Evolutionary conservation across 192 early-diverging fungal species (phyloP).

Genomic region (Irineochytrium annulatum): DNA sequence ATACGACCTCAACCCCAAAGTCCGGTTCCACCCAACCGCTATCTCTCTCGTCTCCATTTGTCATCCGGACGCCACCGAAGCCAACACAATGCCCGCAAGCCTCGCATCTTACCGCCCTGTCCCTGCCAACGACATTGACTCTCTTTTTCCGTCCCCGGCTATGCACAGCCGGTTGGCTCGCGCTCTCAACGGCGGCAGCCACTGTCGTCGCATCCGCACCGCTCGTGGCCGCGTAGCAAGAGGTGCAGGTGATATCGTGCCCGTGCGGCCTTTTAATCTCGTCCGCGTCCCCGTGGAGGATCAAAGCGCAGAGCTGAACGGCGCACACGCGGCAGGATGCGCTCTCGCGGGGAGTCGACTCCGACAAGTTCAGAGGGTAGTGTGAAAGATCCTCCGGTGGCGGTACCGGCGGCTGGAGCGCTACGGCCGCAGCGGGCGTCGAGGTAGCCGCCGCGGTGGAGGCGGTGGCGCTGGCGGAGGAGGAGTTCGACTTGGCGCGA

Average conservation of each 20-base stretch:
- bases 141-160: slow-evolving; percentile 2
- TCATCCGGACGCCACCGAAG: not conserved
- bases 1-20: slow-evolving; percentile 38
- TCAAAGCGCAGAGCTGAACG: not conserved
- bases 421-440: not conserved
- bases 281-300: not conserved
- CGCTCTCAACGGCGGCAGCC: not conserved
- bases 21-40: slow-evolving; percentile 6
- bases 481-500: no score
- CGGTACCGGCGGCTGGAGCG: not conserved
- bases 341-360: not conserved
- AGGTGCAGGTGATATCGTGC: not conserved
- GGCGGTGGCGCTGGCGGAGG: not conserved
- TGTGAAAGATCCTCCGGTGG: not conserved
- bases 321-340: not conserved
- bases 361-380: not conserved
- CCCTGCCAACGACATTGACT: not conserved
- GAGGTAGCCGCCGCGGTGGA: not conserved
- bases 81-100: slow-evolving; percentile 2
- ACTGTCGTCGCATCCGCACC: not conserved
- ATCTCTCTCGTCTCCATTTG: not conserved
- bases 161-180: not conserved
- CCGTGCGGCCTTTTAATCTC: not conserved
- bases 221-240: not conserved
- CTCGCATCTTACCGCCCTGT: not conserved